Evolutionary conservation across 1,284 basidiomycete genomes (phyloP).

Genomic region (Coriolopsis trogii): DNA sequence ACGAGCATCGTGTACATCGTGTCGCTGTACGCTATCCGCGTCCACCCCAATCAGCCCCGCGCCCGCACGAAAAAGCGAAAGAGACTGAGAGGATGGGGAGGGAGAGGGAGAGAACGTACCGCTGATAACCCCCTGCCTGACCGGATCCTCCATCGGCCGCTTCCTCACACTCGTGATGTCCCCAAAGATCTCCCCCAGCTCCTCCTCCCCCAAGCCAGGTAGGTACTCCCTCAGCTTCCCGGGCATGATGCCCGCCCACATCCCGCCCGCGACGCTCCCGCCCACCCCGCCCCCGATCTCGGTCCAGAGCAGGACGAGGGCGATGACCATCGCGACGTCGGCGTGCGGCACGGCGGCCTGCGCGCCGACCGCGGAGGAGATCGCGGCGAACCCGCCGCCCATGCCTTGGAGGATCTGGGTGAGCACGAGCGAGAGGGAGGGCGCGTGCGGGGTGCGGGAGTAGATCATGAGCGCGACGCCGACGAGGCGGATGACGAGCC

Average conservation of each 20-base stretch:
- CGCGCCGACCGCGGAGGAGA: constrained; percentile 73
- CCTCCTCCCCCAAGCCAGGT: constrained; percentile 42
- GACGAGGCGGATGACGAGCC: constrained; percentile 68
- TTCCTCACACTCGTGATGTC: constrained; percentile 50
- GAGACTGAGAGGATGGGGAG: not conserved
- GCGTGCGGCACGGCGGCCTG: constrained; percentile 78
- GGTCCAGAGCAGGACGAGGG: constrained; percentile 80
- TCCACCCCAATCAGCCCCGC: not conserved
- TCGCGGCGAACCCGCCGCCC: constrained; percentile 80
- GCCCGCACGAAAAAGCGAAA: not conserved
- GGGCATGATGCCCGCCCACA: constrained; percentile 68
- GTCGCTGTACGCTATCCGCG: constrained; percentile 48
- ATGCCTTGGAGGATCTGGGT: constrained; percentile 79
- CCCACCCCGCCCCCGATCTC: constrained; percentile 80
- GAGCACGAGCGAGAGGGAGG: constrained; percentile 62
- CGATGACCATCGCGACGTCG: constrained; percentile 83
- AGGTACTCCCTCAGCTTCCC: constrained; percentile 54
- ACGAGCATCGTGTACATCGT: constrained; percentile 59
- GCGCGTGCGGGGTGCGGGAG: constrained; percentile 64
- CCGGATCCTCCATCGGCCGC: constrained; percentile 52
- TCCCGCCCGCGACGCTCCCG: constrained; percentile 62
- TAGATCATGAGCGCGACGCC: constrained; percentile 78
- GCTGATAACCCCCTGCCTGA: constrained; percentile 59
- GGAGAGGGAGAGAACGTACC: constrained; percentile 37
- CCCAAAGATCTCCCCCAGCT: constrained; percentile 48